phyloP scores from a whole-genome alignment of 345 rosid genomes.

The Moricandia moricandioides region DNA sequence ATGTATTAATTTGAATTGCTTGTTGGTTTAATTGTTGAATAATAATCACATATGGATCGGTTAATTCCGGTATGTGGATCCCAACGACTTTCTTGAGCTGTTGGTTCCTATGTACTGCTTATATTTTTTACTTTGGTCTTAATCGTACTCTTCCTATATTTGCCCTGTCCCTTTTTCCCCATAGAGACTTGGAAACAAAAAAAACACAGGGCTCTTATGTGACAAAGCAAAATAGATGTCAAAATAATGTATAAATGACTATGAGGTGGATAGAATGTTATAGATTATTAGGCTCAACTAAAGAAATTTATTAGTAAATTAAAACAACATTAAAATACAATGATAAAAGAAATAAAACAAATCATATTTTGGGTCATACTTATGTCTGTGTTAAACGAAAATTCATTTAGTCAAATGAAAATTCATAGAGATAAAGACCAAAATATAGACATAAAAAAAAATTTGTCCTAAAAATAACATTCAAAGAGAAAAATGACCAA shows the following conservation, averaged over 20 bases:
- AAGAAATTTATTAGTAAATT: not conserved
- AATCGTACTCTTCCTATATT: not conserved
- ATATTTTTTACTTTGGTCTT: not conserved
- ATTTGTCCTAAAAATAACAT: too few species aligned
- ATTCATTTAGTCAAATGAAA: not conserved
- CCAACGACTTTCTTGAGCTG: constrained; percentile 14
- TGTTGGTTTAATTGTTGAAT: constrained; percentile 3
- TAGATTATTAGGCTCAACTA: not conserved
- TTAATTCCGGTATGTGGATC: constrained; percentile 11
- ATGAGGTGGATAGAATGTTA: not conserved
- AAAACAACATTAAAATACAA: not conserved
- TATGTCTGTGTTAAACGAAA: not conserved
- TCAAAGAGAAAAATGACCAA: too few species aligned
- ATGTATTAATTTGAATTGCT: not conserved
- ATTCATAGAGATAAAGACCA: too few species aligned
- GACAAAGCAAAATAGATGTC: not conserved
- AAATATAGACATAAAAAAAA: too few species aligned
- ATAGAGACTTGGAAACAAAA: not conserved
- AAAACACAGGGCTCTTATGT: too few species aligned
- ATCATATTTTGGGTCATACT: not conserved
- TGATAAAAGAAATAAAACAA: not conserved
- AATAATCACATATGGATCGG: constrained; percentile 5
- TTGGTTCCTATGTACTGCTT: not conserved
- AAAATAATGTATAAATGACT: not conserved
- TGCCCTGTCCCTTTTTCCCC: not conserved